Evolutionary conservation across 164 flowering plant species (phyloP).

Genomic region (Vitis labrusca): DNA sequence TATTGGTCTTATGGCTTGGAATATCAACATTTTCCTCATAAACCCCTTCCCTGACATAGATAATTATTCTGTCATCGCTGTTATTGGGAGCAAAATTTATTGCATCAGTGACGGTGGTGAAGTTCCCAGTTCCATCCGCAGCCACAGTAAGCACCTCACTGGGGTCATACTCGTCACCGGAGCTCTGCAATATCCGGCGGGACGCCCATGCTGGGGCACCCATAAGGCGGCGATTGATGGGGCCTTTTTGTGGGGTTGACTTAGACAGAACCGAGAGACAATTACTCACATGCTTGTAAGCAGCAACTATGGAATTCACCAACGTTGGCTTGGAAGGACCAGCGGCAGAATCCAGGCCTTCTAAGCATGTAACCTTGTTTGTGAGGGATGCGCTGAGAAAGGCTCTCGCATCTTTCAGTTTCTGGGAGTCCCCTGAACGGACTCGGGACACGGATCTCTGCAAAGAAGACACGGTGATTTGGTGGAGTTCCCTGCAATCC

Average conservation of each 20-base stretch:
- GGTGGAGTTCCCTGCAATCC: slow-evolving; percentile 85
- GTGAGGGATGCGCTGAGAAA: slow-evolving; percentile 88
- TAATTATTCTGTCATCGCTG: slow-evolving; percentile 48
- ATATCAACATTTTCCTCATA: slow-evolving; percentile 77
- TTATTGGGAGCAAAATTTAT: slow-evolving; percentile 71
- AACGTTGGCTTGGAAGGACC: slow-evolving; percentile 57
- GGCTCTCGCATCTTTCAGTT: slow-evolving; percentile 49
- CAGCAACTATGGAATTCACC: slow-evolving; percentile 25
- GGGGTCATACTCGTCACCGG: slow-evolving; percentile 45
- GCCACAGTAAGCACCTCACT: slow-evolving; percentile 58
- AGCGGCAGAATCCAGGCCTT: slow-evolving; percentile 67
- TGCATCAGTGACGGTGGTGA: slow-evolving; percentile 65
- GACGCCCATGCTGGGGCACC: slow-evolving; percentile 56
- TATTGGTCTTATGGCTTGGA: slow-evolving; percentile 64
- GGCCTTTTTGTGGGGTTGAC: slow-evolving; percentile 9
- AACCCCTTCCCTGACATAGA: slow-evolving; percentile 58
- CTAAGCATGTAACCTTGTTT: slow-evolving; percentile 85
- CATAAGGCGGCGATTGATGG: slow-evolving; percentile 36
- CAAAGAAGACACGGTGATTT: slow-evolving; percentile 54
- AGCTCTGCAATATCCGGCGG: slow-evolving; percentile 41
- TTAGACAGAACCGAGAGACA: slow-evolving; percentile 55
- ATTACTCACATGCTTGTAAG: slow-evolving; percentile 74
- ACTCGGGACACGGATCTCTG: slow-evolving; percentile 47
- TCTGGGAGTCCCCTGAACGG: slow-evolving; percentile 21
- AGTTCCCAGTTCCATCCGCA: slow-evolving; percentile 78